Base-by-base conservation (phyloP, 306 rosid genomes). In the Trichosanthes cucumerina region DNA sequence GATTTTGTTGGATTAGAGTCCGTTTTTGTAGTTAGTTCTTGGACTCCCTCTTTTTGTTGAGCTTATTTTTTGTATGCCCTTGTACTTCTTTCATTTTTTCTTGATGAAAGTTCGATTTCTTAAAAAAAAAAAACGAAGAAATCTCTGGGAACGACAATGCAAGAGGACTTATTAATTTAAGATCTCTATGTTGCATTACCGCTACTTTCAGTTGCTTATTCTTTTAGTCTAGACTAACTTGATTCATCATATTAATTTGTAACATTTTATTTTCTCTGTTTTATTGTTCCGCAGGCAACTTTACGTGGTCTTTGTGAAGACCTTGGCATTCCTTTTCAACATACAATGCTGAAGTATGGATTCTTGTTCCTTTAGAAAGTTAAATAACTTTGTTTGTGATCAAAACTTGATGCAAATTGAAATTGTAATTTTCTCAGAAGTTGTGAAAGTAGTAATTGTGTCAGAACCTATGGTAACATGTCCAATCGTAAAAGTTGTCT, bases 311-410 rank as follows among this genome's bases (percentile, higher is more conserved):
- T 92, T 78, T 92, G 96, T 82, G 88, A 89, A 75, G 92, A 92
- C 33, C 83, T 92, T 78, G 86, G 80, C 41, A 92, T 90, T 83
- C 90, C 96, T 80, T 92, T 89, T 78, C 93, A 89, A 81, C 81
- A 86, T 70, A 59, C 86, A 76, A 92, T 92, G 97, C 91, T 90
- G 82, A 86, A 80, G 97, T 90, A 88, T 59, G 90, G 80, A 84
- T 33, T 72, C 68, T 34, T 70, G 16, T 60, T 65, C 79, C 36
- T 38, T 65, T 52, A 63, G 75, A 76, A 79, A 65, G 72, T 59
- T 75, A 34, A 41, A 82, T 24, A 23, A 21, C 18, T 63, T 38
- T 38, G 11, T 47, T 26, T 8, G 24, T 15, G 58, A 47, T 26
- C 23, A 15, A 44, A 43, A 44, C 34, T 23, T 0, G 76, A 72